Percentiles rank a stretch among this genome's conserved stretches.
These are phyloP conservation scores for Solanum chiquidenum DNA, from an alignment of 257 asterid genomes.

Conservation along the genomic window DNA sequence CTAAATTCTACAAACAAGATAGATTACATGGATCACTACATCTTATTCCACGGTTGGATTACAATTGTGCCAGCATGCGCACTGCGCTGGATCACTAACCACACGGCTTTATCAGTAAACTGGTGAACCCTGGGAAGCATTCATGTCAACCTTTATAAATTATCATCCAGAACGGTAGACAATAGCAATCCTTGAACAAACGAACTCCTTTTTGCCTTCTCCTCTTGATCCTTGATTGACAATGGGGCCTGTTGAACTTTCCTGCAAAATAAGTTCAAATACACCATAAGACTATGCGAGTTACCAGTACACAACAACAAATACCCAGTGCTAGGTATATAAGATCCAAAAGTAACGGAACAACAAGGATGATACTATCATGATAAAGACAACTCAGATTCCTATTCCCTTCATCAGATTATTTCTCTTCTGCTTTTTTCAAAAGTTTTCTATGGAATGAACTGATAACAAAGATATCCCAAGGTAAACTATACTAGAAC, in stretches of 20 bases:
- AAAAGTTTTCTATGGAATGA: background rate
- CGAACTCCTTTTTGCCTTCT: conserved; percentile 63
- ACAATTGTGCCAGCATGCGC: conserved; percentile 12
- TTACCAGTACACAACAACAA: background rate
- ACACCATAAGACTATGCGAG: background rate
- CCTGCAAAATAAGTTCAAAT: conserved; percentile 26
- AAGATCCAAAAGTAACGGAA: background rate
- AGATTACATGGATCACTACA: conserved; percentile 55
- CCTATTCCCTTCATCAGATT: background rate
- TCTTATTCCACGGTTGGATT: conserved; percentile 27
- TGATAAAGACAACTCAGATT: background rate
- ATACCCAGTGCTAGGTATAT: background rate
- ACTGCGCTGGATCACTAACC: conserved; percentile 4
- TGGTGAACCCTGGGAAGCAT: background rate
- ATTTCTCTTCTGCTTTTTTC: background rate
- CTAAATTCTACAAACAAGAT: conserved; percentile 32
- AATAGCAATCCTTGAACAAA: conserved; percentile 68
- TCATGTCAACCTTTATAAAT: conserved; percentile 14
- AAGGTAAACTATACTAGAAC: background rate
- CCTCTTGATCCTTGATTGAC: conserved; percentile 80
- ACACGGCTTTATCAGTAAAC: conserved; percentile 3
- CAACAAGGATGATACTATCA: background rate
- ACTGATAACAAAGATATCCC: background rate
- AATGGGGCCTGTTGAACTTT: conserved; percentile 54
- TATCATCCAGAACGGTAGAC: conserved; percentile 62